A percentile compares a stretch with the other conserved stretches of the same genome.
Evolutionary conservation across 352 stramenopile species (phyloP).

Genomic region (Globisporangium ultimum): DNA sequence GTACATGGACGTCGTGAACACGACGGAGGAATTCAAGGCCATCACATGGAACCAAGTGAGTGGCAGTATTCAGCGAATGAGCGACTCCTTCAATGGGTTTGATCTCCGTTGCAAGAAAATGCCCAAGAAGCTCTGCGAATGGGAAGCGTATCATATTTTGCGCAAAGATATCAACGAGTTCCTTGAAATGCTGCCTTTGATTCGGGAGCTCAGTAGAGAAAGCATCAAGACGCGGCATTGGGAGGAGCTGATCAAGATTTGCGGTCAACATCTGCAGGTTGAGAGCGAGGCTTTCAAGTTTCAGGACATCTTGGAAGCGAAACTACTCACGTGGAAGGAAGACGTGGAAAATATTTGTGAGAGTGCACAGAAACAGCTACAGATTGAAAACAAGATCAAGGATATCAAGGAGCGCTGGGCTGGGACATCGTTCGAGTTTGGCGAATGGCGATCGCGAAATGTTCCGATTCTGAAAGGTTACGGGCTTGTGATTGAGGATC

Average conservation of each 20-base stretch:
- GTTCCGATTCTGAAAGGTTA: slow-evolving; percentile 77
- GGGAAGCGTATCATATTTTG: slow-evolving; percentile 78
- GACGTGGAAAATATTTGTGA: slow-evolving; percentile 88
- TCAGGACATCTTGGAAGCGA: slow-evolving; percentile 71
- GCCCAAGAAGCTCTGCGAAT: slow-evolving; percentile 83
- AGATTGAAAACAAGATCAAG: slow-evolving; percentile 86
- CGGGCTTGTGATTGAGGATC: slow-evolving; percentile 81
- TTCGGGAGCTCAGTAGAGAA: slow-evolving; percentile 75
- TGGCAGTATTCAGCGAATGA: slow-evolving; percentile 54
- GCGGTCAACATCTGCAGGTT: slow-evolving; percentile 42
- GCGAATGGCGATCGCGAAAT: slow-evolving; percentile 75
- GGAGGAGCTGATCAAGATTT: slow-evolving; percentile 72
- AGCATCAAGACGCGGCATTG: slow-evolving; percentile 88
- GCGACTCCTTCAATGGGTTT: slow-evolving; percentile 53
- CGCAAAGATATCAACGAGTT: slow-evolving; percentile 81
- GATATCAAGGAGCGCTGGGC: slow-evolving; percentile 88
- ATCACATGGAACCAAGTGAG: slow-evolving; percentile 69
- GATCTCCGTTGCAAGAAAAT: slow-evolving; percentile 79
- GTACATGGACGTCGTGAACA: slow-evolving; percentile 85
- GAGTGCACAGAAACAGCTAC: slow-evolving; percentile 87
- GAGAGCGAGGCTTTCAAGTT: slow-evolving; percentile 81
- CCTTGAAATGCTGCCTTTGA: slow-evolving; percentile 79
- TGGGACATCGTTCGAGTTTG: slow-evolving; percentile 77
- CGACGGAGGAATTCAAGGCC: slow-evolving; percentile 61
- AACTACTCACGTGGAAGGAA: slow-evolving; percentile 76